These are phyloP conservation scores for Dioscorea dumetorum DNA, from an alignment of 106 monocot genomes.

Conservation along the genomic window DNA sequence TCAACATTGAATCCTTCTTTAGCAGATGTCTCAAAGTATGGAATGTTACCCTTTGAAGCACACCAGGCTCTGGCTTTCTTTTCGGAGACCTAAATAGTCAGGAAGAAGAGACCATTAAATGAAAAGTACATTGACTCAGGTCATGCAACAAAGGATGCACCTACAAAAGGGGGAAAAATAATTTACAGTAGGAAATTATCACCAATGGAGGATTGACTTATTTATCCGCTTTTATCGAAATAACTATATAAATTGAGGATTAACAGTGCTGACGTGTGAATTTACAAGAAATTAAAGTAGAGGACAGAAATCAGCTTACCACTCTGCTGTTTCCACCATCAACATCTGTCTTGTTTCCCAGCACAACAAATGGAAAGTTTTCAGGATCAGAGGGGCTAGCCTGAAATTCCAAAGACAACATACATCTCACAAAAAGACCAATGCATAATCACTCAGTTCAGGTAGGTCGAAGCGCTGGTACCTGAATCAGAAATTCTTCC, in stretches of 20 bases:
- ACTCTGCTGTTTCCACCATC: constrained; percentile 67
- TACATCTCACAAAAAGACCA: too few relatives aligned
- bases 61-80: constrained; percentile 71
- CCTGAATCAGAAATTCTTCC: constrained; percentile 76
- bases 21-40: constrained; percentile 82
- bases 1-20: constrained; percentile 77
- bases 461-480: background rate
- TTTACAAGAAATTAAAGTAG: too few relatives aligned
- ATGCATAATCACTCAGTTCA: too few relatives aligned
- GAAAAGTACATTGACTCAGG: too few relatives aligned
- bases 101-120: too few relatives aligned
- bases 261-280: too few relatives aligned
- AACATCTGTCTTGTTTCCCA: constrained; percentile 67
- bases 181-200: too few relatives aligned
- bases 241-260: too few relatives aligned
- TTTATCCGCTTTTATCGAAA: too few relatives aligned
- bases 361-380: constrained; percentile 60
- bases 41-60: constrained; percentile 74
- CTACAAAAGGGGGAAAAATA: too few relatives aligned
- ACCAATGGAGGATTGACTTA: too few relatives aligned
- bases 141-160: too few relatives aligned
- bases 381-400: constrained; percentile 64
- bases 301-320: constrained; percentile 20
- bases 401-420: constrained; percentile 14
- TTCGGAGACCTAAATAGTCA: constrained; percentile 38